Evolutionary conservation across 768 basidiomycete species (phyloP).

Genomic region (Aureoboletus auriporus): DNA sequence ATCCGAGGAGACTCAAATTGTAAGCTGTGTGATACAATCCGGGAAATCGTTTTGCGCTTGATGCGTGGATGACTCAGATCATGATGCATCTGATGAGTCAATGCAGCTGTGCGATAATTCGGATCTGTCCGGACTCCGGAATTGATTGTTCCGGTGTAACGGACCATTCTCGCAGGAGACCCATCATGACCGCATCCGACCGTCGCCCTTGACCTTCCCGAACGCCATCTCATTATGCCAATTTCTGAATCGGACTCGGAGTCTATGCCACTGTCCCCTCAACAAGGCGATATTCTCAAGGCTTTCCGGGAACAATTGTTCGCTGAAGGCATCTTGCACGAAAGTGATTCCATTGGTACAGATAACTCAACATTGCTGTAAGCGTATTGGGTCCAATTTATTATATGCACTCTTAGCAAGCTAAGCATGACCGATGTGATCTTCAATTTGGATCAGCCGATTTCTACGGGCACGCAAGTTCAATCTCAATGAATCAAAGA

Average conservation of each 20-base stretch:
- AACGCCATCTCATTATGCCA: slow-evolving; percentile 11
- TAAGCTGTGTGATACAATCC: no score
- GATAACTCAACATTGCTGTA: slow-evolving; percentile 58
- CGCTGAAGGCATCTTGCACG: slow-evolving; percentile 50
- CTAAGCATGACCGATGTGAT: slow-evolving; percentile 2
- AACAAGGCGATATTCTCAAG: slow-evolving; percentile 38
- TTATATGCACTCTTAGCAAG: neutral
- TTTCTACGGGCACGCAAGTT: slow-evolving; percentile 74
- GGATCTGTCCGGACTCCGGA: no score
- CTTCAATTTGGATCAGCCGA: slow-evolving; percentile 40
- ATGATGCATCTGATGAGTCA: no score
- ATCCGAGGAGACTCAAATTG: no score
- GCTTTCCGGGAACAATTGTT: slow-evolving; percentile 51
- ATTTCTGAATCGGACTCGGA: slow-evolving; percentile 2
- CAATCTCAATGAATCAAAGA: slow-evolving; percentile 52
- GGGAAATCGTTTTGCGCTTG: no score
- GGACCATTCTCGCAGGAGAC: neutral
- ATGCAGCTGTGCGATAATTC: no score
- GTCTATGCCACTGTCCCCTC: slow-evolving; percentile 10
- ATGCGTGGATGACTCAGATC: no score
- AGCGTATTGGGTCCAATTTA: slow-evolving; percentile 17
- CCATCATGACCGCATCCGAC: neutral
- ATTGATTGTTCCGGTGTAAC: no score
- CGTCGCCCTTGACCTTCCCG: neutral
- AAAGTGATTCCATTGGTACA: slow-evolving; percentile 61